Conservation (phyloP, 805 yeast genomes). For the Saccharomycopsis synnaedendra region DNA sequence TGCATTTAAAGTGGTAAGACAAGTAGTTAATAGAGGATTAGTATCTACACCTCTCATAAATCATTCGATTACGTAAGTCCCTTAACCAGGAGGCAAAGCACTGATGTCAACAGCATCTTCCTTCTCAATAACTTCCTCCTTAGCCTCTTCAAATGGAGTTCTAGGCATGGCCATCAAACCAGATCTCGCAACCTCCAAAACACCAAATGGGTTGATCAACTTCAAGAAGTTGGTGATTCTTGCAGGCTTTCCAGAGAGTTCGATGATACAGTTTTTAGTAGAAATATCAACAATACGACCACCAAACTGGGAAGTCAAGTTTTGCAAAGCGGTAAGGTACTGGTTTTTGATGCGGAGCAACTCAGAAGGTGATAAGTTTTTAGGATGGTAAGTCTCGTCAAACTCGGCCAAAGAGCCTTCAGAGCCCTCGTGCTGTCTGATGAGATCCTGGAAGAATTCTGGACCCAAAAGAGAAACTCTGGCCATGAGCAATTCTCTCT, state of each 20-base stretch:
- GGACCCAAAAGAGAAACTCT: constrained; percentile 91
- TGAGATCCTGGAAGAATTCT: constrained; percentile 90
- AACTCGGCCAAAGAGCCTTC: constrained; percentile 1
- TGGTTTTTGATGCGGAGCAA: constrained; percentile 89
- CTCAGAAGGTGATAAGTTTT: constrained; percentile 79
- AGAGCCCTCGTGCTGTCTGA: constrained; percentile 56
- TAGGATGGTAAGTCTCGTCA: constrained; percentile 63
- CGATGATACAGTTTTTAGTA: constrained; percentile 89
- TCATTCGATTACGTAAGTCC: neutral
- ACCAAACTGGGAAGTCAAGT: constrained; percentile 76
- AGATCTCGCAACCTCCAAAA: constrained; percentile 90
- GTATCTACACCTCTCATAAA: too few species aligned
- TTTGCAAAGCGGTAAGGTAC: constrained; percentile 76
- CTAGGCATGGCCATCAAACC: constrained; percentile 99
- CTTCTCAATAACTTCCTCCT: constrained; percentile 24
- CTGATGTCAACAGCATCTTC: constrained; percentile 72
- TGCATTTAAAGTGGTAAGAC: too few species aligned
- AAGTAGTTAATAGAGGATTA: too few species aligned
- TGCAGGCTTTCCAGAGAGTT: constrained; percentile 87
- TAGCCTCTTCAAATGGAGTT: constrained; percentile 65
- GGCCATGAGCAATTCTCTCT: constrained; percentile 84
- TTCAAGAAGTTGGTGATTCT: constrained; percentile 80
- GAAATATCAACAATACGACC: constrained; percentile 88
- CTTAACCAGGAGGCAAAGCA: constrained; percentile 89
- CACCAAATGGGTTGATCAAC: constrained; percentile 90